A percentile compares a stretch with the other conserved stretches of the same genome.
phyloP scores from a whole-genome alignment of 163 green algal genomes.

The Scenedesmus sp. region DNA sequence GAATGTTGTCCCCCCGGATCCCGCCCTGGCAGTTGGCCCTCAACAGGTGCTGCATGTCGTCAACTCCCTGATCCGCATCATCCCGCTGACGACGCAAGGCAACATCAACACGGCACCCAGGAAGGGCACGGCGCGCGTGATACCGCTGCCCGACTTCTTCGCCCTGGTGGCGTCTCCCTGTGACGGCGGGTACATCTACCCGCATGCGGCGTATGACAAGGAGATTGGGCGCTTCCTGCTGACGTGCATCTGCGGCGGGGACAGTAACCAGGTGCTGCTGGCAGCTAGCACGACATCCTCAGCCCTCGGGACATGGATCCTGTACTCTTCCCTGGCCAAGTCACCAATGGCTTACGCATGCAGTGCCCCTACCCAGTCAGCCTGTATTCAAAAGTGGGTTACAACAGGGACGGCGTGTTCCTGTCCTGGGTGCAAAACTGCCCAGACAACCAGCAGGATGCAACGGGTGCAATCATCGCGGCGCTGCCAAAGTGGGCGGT shows the following conservation, averaged over 20 bases:
- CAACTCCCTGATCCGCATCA: constrained; percentile 40
- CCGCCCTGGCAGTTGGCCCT: constrained; percentile 28
- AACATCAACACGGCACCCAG: neutral
- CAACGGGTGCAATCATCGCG: constrained; percentile 36
- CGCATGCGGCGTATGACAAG: constrained; percentile 46
- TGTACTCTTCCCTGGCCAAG: constrained; percentile 48
- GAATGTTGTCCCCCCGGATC: constrained; percentile 24
- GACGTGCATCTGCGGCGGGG: constrained; percentile 33
- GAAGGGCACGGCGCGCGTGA: neutral
- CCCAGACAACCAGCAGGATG: constrained; percentile 34
- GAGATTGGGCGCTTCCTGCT: constrained; percentile 43
- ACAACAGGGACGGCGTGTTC: constrained; percentile 52
- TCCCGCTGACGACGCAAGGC: neutral
- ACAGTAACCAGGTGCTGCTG: constrained; percentile 42
- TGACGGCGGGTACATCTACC: constrained; percentile 46
- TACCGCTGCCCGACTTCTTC: constrained; percentile 49
- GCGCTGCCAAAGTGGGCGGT: constrained; percentile 54
- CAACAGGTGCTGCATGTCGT: constrained; percentile 36
- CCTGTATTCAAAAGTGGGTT: constrained; percentile 32
- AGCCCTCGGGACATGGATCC: constrained; percentile 24
- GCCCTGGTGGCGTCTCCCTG: constrained; percentile 28
- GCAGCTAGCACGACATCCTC: neutral
- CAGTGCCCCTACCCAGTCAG: constrained; percentile 19
- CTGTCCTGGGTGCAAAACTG: constrained; percentile 49
- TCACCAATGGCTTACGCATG: constrained; percentile 18